Conservation (phyloP, 1,284 basidiomycete species). For the Inonotus obliquus region DNA sequence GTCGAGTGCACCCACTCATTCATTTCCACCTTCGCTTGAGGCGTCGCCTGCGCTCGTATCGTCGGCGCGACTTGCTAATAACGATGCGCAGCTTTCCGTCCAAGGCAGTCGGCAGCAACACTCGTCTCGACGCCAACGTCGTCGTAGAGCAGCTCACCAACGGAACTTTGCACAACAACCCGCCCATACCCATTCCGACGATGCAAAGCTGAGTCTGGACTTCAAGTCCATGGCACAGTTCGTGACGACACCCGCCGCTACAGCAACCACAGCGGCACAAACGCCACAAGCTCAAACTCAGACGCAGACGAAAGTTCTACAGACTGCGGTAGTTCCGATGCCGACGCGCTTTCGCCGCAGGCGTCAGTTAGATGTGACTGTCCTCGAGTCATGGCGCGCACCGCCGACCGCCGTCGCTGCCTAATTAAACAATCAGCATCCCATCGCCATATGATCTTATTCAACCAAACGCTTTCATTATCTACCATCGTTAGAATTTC, state of each 20-base stretch:
- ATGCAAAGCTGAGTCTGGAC: neutral
- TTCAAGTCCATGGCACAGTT: too few species aligned
- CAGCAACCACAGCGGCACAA: neutral
- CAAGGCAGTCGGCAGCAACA: too few species aligned
- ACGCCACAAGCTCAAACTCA: neutral
- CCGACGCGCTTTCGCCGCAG: neutral
- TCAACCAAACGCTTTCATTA: too few species aligned
- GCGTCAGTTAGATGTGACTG: neutral
- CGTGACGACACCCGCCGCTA: neutral
- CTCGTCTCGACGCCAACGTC: neutral
- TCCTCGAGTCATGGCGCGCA: neutral
- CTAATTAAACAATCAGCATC: neutral
- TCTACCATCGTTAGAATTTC: too few species aligned
- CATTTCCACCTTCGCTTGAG: neutral
- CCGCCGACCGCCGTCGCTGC: neutral
- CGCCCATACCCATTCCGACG: neutral
- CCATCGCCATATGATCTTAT: too few species aligned
- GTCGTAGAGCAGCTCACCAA: neutral
- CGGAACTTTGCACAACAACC: neutral
- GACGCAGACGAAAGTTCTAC: neutral
- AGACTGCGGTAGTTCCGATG: neutral
- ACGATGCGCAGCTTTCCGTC: too few species aligned
- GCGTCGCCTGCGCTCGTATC: neutral
- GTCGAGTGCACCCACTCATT: neutral
- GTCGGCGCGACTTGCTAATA: too few species aligned